Evolutionary conservation across 2,329 filamentous ascomycete species (phyloP).

Genomic region (Penicillium sp.): DNA sequence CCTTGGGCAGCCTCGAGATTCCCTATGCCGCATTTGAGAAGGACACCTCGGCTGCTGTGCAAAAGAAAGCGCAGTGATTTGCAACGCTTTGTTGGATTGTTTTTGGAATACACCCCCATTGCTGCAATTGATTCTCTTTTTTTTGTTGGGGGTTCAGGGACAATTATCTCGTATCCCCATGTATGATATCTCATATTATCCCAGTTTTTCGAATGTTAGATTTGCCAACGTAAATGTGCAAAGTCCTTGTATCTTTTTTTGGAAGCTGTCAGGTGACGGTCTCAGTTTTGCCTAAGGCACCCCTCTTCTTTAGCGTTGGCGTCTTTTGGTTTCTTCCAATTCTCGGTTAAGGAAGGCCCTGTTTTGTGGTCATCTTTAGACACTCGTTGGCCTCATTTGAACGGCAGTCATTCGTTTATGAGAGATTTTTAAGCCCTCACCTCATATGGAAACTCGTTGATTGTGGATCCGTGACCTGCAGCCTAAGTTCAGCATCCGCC

Average conservation of each 20-base stretch:
- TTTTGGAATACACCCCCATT: slow-evolving; percentile 8
- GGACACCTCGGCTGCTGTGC: slow-evolving; percentile 83
- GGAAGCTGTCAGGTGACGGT: slow-evolving; percentile 25
- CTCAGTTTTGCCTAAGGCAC: slow-evolving; percentile 18
- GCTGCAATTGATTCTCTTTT: slow-evolving; percentile 4
- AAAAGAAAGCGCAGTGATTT: slow-evolving; percentile 71
- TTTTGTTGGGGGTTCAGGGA: slow-evolving; percentile 10
- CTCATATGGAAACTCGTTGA: slow-evolving; percentile 1
- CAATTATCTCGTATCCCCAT: slow-evolving; percentile 13
- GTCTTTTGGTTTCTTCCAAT: slow-evolving; percentile 15
- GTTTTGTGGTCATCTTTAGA: not conserved
- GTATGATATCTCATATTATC: slow-evolving; percentile 25
- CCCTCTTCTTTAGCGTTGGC: slow-evolving; percentile 20
- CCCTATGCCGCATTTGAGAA: slow-evolving; percentile 96
- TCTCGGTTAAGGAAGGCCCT: slow-evolving; percentile 15
- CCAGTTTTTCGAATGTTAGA: not conserved
- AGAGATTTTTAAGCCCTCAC: not conserved
- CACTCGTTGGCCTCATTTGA: slow-evolving; percentile 9
- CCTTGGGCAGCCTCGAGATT: slow-evolving; percentile 77
- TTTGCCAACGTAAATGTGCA: slow-evolving; percentile 2
- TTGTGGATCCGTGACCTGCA: slow-evolving; percentile 8
- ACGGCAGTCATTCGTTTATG: slow-evolving; percentile 20
- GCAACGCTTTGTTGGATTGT: slow-evolving; percentile 5
- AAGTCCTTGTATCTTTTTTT: slow-evolving; percentile 14
- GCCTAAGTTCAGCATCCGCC: slow-evolving; percentile 8